A percentile compares a stretch with the other conserved stretches of the same genome.
Conservation (phyloP, 176 grass and related monocot species). For the Sorghum bicolor region Sorghum_bicolor_NCBIv3 NC_012875.2:50838501-50839000, state of each 20-base stretch:
- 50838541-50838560: slow-evolving; percentile 56
- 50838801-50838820: slow-evolving; percentile 43
- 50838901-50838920: background rate
- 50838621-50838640: slow-evolving; percentile 33
- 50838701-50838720: slow-evolving; percentile 36
- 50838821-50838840: slow-evolving; percentile 38
- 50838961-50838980: background rate
- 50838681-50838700: slow-evolving; percentile 50
- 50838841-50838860: slow-evolving; percentile 40
- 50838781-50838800: slow-evolving; percentile 21
- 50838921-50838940: background rate
- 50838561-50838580: slow-evolving; percentile 28
- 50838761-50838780: slow-evolving; percentile 41
- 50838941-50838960: background rate
- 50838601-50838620: slow-evolving; percentile 47
- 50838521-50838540: background rate
- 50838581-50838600: slow-evolving; percentile 46
- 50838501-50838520: background rate
- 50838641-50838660: slow-evolving; percentile 52
- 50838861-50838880: slow-evolving; percentile 48
- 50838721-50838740: slow-evolving; percentile 56
- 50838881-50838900: slow-evolving; percentile 59
- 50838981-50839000: background rate
- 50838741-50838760: slow-evolving; percentile 48
- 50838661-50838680: slow-evolving; percentile 30